Conservation (phyloP, 1,139 yeast genomes). For the Komagataea norvegica region DNA sequence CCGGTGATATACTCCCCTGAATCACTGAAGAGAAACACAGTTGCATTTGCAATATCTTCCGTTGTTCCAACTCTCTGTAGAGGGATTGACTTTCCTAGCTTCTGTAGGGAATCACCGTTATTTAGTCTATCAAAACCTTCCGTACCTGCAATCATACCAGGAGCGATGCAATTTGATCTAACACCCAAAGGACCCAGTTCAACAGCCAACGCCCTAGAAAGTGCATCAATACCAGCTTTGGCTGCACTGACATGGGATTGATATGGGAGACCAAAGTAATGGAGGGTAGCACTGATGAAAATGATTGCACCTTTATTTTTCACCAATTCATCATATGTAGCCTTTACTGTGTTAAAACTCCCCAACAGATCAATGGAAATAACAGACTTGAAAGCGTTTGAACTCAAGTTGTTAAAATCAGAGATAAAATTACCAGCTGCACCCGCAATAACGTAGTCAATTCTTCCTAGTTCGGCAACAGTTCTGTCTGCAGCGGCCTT, state of each 20-base stretch:
- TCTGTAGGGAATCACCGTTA: constrained; percentile 37
- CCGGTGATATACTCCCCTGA: constrained; percentile 81
- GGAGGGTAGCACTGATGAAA: constrained; percentile 82
- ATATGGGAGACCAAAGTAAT: constrained; percentile 80
- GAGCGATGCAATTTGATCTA: constrained; percentile 77
- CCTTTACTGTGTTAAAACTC: constrained; percentile 82
- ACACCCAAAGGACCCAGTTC: constrained; percentile 88
- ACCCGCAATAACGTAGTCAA: constrained; percentile 86
- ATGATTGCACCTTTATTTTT: constrained; percentile 66
- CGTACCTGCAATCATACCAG: constrained; percentile 78
- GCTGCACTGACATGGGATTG: constrained; percentile 90
- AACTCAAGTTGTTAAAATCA: constrained; percentile 69
- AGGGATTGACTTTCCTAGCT: constrained; percentile 51
- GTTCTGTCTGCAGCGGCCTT: constrained; percentile 59
- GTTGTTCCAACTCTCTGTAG: constrained; percentile 73
- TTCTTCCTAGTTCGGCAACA: constrained; percentile 60
- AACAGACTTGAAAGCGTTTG: constrained; percentile 85
- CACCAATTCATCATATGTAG: constrained; percentile 60
- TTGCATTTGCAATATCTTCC: constrained; percentile 81
- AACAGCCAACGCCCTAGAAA: constrained; percentile 75
- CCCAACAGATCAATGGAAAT: constrained; percentile 82
- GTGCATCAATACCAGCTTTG: constrained; percentile 88
- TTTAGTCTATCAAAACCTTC: constrained; percentile 69
- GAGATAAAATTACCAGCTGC: constrained; percentile 92
- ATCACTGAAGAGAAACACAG: constrained; percentile 76